phyloP scores from a whole-genome alignment of 2,329 filamentous ascomycete species.

The Verticillium tricorpus region DNA sequence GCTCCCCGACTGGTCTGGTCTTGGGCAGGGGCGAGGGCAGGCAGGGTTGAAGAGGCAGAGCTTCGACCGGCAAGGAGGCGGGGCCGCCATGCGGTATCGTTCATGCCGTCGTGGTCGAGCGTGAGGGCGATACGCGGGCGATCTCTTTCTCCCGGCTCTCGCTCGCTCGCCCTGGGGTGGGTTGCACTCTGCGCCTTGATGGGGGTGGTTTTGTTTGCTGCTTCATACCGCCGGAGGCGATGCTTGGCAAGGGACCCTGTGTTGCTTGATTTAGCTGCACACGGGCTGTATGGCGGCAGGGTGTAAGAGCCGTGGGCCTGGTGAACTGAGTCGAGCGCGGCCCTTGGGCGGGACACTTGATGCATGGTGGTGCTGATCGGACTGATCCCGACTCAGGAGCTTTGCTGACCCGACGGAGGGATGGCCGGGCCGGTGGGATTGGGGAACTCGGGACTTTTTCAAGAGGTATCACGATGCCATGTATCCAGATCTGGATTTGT shows the following conservation, averaged over 20 bases:
- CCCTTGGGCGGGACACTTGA: not conserved
- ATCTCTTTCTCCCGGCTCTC: not conserved
- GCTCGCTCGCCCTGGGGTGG: not conserved
- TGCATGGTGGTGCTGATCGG: not conserved
- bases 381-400: not conserved
- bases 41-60: not conserved
- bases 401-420: not conserved
- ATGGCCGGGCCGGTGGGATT: not conserved
- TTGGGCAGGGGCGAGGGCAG: not conserved
- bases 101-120: not conserved
- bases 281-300: not conserved
- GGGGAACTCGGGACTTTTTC: not conserved
- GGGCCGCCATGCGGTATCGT: not conserved
- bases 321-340: not conserved
- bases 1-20: not conserved
- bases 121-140: not conserved
- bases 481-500: too few species aligned
- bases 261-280: not conserved
- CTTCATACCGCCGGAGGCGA: not conserved
- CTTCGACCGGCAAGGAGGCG: not conserved
- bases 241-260: not conserved
- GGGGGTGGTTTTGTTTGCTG: not conserved
- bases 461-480: not conserved
- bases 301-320: not conserved
- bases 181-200: not conserved